Evolutionary conservation across 371 early-diverging fungal genomes (phyloP).

Genomic region (Batrachochytrium dendrobatidis): DNA sequence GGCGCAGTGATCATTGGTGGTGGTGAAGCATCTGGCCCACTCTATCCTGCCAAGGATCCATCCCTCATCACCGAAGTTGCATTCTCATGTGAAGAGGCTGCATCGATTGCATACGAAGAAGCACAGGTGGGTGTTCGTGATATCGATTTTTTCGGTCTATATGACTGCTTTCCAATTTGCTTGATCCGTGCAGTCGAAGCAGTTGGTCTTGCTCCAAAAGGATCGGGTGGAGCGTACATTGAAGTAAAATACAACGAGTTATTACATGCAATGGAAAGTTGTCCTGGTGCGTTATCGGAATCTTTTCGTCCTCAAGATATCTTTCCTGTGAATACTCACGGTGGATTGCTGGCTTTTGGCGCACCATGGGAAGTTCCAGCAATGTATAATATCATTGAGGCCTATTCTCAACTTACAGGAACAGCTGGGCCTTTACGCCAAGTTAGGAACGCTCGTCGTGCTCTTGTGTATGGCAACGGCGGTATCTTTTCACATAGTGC

Average conservation of each 20-base stretch:
- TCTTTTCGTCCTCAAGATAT: slow-evolving; percentile 26
- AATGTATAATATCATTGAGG: slow-evolving; percentile 36
- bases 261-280: slow-evolving; percentile 4
- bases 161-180: slow-evolving; percentile 39
- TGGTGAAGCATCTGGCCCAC: slow-evolving; percentile 31
- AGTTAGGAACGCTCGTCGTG: slow-evolving; percentile 19
- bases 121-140: slow-evolving; percentile 29
- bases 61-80: slow-evolving; percentile 20
- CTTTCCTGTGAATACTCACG: slow-evolving; percentile 35
- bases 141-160: slow-evolving; percentile 31
- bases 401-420: slow-evolving; percentile 20
- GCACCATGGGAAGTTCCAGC: slow-evolving; percentile 38
- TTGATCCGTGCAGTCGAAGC: slow-evolving; percentile 33
- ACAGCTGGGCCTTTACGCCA: slow-evolving; percentile 21
- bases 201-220: slow-evolving; percentile 31
- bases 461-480: slow-evolving; percentile 33
- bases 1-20: slow-evolving; percentile 28
- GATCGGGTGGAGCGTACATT: slow-evolving; percentile 27
- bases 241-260: slow-evolving; percentile 26
- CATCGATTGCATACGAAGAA: slow-evolving; percentile 25
- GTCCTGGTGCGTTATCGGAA: slow-evolving; percentile 7
- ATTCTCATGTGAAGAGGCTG: slow-evolving; percentile 34
- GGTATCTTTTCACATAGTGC: slow-evolving; percentile 28
- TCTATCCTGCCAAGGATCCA: slow-evolving; percentile 27
- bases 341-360: slow-evolving; percentile 35